Conservation (phyloP, 495 filamentous ascomycete genomes). For the Aspergillus bertholletiae region DNA sequence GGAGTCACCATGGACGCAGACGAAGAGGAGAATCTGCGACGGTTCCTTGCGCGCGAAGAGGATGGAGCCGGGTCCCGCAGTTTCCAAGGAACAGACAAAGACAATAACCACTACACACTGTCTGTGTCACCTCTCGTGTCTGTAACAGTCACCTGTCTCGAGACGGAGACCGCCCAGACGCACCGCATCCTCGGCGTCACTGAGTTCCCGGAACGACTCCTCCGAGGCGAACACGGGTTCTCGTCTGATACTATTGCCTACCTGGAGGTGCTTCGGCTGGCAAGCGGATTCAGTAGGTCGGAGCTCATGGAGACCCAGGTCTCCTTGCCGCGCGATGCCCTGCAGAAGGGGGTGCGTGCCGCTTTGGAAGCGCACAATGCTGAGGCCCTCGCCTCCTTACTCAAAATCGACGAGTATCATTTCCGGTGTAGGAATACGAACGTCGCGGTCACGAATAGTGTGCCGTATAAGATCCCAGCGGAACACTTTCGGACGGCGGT, state of each 20-base stretch:
- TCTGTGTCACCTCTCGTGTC: conserved; percentile 19
- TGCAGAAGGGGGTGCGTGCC: conserved; percentile 35
- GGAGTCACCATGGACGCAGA: conserved; percentile 22
- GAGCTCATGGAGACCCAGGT: conserved; percentile 5
- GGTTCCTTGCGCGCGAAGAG: conserved; percentile 21
- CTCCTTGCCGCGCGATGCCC: conserved; percentile 19
- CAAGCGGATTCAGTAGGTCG: conserved; percentile 18
- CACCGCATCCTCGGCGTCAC: conserved; percentile 18
- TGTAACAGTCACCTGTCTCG: conserved; percentile 14
- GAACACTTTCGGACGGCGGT: conserved; percentile 30
- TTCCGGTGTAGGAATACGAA: conserved; percentile 17
- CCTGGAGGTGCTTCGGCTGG: conserved; percentile 36
- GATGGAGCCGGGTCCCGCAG: not conserved
- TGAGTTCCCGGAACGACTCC: conserved; percentile 19
- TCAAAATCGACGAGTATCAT: conserved; percentile 40
- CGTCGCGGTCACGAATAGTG: too few relatives aligned
- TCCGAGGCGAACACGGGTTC: conserved; percentile 4
- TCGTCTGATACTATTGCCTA: conserved; percentile 10
- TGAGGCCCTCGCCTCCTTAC: conserved; percentile 28
- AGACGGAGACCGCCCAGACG: conserved; percentile 2
- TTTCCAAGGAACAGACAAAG: conserved; percentile 16
- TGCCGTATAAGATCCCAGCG: conserved; percentile 22
- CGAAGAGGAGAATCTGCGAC: conserved; percentile 17
- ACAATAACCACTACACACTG: conserved; percentile 18
- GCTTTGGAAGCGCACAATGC: conserved; percentile 29